Conservation (phyloP, 805 yeast genomes). For the Sugiyamaella qingdaonensis region DNA sequence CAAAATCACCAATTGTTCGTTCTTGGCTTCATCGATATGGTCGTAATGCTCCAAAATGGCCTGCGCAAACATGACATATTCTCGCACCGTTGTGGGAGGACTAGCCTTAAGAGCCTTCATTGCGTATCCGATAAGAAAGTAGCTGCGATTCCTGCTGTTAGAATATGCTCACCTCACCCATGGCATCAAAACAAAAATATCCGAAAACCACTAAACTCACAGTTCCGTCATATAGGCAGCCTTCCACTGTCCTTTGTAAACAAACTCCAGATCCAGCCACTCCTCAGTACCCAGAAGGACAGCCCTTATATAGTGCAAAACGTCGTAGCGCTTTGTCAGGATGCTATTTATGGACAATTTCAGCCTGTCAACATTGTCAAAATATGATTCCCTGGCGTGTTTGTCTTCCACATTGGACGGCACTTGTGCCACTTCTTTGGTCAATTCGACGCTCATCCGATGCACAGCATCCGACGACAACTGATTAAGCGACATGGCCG, state of each 20-base stretch:
- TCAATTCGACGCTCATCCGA: background rate
- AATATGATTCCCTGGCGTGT: background rate
- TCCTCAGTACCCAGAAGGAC: slow-evolving; percentile 3
- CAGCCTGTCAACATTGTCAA: slow-evolving; percentile 1
- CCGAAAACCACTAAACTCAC: too few species aligned
- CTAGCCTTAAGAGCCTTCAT: background rate
- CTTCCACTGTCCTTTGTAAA: slow-evolving; percentile 1
- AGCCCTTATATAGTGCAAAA: background rate
- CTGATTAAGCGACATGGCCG: background rate
- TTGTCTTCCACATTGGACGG: background rate
- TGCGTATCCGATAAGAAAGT: background rate
- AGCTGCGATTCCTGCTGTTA: background rate
- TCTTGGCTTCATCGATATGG: background rate
- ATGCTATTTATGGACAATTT: background rate
- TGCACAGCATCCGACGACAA: slow-evolving; percentile 1
- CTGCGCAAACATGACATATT: background rate
- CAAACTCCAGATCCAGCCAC: slow-evolving; percentile 2
- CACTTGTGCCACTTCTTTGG: background rate
- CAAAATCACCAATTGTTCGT: background rate
- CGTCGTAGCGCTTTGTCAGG: background rate
- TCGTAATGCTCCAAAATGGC: background rate
- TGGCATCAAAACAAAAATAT: too few species aligned
- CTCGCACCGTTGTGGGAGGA: background rate
- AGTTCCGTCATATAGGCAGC: slow-evolving; percentile 2
- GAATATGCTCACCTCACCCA: too few species aligned